Evolutionary conservation across 169 alveolate species (phyloP), one percentile per base, ranked within the genome.

Genomic region (Theileria luwenshuni): DNA sequence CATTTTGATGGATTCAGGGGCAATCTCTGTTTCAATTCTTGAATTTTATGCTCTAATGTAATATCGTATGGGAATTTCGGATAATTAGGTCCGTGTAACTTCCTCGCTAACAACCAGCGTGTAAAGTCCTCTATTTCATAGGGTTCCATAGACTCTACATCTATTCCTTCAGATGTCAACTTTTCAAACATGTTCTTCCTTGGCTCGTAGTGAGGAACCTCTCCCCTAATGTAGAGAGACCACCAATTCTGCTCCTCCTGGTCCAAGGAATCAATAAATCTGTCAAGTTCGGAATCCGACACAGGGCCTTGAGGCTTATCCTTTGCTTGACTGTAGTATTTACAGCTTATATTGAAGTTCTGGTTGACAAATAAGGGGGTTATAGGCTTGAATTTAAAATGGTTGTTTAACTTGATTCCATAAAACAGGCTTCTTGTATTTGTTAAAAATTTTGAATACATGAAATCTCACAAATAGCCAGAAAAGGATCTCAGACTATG

Each of bases 21-120:
- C 65, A 86, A 86, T 77, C 91, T 88, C 69, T 71, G 68, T 41
- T 41, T 25, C 32, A 91, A 74, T 51, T 87, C 90, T 42, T 64
- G 68, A 49, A 91, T 76, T 69, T 91, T 91, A 41, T 91, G 91
- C 47, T 91, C 95, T 49, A 91, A 65, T 17, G 92, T 90, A 33
- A 91, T 61, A 71, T 86, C 93, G 75, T 90, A 85, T 41, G 95
- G 95, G 77, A 91, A 87, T 8, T 71, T 64, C 0, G 95, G 95
- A 73, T 76, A 91, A 32, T 58, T 70, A n/a, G 63, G 69, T 6
- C 94, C 94, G 79, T 91, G 86, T 19, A 84, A 51, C 60, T 75
- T 69, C 21, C 94, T 69, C 93, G 84, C 90, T 54, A 63, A 85
- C 32, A 91, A 12, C 95, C 95, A 91, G 41, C 83, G 74, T 30